A percentile compares a stretch with the other conserved stretches of the same genome.
Conservation (phyloP, 306 rosid species). For the Rosa rugosa region DNA sequence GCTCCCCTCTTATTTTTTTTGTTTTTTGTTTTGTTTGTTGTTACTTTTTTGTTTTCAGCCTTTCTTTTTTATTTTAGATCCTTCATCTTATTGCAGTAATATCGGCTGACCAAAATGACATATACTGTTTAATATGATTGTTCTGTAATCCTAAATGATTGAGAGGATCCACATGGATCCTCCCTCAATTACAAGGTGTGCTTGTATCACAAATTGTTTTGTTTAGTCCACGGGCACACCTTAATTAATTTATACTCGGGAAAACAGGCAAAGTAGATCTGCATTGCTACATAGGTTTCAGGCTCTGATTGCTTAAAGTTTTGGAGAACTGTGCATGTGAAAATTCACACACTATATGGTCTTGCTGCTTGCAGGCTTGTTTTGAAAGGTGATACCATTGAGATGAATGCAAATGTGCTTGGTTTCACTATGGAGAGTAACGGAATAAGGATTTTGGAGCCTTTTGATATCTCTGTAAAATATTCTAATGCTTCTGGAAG, state of each 20-base stretch:
- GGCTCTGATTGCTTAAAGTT: constrained; percentile 10
- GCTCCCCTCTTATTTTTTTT: not conserved
- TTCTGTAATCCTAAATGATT: not conserved
- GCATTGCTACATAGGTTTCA: not conserved
- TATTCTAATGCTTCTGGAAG: constrained; percentile 88
- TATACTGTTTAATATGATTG: not conserved
- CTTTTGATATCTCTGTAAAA: constrained; percentile 78
- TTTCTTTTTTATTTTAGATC: not conserved
- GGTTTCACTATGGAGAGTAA: constrained; percentile 96
- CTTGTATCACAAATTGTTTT: not conserved
- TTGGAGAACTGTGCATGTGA: not conserved
- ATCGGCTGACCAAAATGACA: not conserved
- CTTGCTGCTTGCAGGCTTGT: constrained; percentile 59
- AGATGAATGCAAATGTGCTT: constrained; percentile 77
- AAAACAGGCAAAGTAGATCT: not conserved
- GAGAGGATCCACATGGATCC: not conserved
- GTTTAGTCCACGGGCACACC: not conserved
- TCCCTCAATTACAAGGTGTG: not conserved
- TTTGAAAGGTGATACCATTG: constrained; percentile 71
- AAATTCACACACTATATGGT: constrained; percentile 30
- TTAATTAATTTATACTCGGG: not conserved
- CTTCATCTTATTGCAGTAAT: not conserved
- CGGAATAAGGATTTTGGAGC: constrained; percentile 93
- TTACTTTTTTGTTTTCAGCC: too few species aligned
- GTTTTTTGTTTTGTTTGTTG: not conserved